Evolutionary conservation across 1,284 basidiomycete species (phyloP), one percentile per base, ranked within the genome.

Genomic region (Pascua sp.): DNA sequence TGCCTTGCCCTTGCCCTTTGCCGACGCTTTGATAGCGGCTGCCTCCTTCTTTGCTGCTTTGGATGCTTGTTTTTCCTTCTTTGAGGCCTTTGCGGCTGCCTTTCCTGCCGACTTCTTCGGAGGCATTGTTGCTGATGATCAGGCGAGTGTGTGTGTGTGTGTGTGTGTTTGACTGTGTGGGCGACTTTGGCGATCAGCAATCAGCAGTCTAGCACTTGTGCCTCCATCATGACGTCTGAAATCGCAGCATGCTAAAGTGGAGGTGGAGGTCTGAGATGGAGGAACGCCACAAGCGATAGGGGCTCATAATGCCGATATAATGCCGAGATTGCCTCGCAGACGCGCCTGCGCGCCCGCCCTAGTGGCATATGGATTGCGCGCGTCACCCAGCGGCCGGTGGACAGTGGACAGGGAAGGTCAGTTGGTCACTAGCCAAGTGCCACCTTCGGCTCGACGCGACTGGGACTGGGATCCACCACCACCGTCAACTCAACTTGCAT

Each of bases 1-100:
- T 55, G 78, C 62, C 45, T 64, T 68, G 38, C 60, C 60, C 49
- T 68, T 68, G 11, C 56, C 59, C 42, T 61, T 62, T 11, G 55
- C 39, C 40, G 66, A 68, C 16, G 65, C 75, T 60, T 85, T 87
- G 55, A 67, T 52, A 12, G 62, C 64, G 68, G 87, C 89, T 63
- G 84, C 84, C 68, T 86, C 86, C 63, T 86, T 88, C 49, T 83
- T 82, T 54, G 86, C 85, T 5, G 81, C 69, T 52, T 74, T 75
- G 39, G 67, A 63, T 5, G 59, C 69, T 50, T 70, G 82, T 65
- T 87, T 90, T 2, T 81, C 82, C 68, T 90, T 91, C 73, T 90
- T 90, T 0, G 82, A 83, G 0, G 83, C 84, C 68, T 87, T 89
- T 5, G 82, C 80, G 0, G 80, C 73, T 0, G 80, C 69, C 63